Evolutionary conservation across 1,139 yeast genomes (phyloP), one percentile per base, ranked within the genome.

Genomic region (Petasospora rhodanensis): DNA sequence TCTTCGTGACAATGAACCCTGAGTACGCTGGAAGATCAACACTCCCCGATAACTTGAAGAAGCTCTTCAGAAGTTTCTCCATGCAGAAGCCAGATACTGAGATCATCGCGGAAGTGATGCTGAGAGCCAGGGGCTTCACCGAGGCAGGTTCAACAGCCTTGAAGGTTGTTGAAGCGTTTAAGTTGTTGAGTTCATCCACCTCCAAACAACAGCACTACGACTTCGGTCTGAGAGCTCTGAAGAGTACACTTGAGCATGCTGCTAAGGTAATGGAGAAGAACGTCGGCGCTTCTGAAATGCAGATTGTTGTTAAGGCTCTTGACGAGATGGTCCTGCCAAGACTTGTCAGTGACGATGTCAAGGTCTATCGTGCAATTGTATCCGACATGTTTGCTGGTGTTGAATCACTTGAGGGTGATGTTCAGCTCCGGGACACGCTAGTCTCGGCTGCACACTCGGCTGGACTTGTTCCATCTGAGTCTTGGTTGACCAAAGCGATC

Each of bases 1-100:
- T 91, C 0, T 89, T 89, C 53, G 77, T 89, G 3, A 91, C 98
- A 0, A 82, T 87, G 84, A 91, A 91, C 54, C 97, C 96, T 2
- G 82, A 75, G 2, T 91, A 91, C 54, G 78, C 76, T 16, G 97
- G 96, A 0, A 70, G 98, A 56, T 72, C 83, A 12, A 70, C 70
- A 20, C 61, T 91, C 10, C 98, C 98, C 0, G 96, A 89, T 38
- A 91, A 89, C 52, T 62, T 91, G 58, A 83, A 81, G 53, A 82
- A 77, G 49, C 67, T 81, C 24, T 91, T 89, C 59, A 64, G 94
- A 40, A 74, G 79, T 18, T 79, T 85, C 47, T 73, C 89, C 0
- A 79, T 91, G 81, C 68, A 71, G 9, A 62, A 62, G 18, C 95
- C 97, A 0, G 95, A 91, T 47, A 67, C 69, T 26, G 72, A 66